phyloP scores from a whole-genome alignment of 2,329 filamentous ascomycete genomes.

The Lachnellula suecica region DNA sequence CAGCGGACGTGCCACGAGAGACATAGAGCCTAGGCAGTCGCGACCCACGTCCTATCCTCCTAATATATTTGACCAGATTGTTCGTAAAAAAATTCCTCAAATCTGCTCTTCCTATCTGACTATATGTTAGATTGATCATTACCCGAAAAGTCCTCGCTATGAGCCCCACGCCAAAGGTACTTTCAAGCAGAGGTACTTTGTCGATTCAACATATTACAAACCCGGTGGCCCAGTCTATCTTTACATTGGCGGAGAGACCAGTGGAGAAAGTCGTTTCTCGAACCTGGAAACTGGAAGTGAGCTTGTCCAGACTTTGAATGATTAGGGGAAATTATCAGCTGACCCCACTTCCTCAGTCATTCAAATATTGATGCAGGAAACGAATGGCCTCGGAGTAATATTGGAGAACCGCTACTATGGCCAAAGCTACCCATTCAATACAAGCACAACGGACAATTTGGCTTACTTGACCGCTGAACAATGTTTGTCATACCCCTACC shows the following conservation, averaged over 20 bases:
- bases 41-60: constrained; percentile 16
- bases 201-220: constrained; percentile 52
- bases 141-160: constrained; percentile 40
- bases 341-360: constrained; percentile 38
- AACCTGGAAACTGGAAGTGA: constrained; percentile 40
- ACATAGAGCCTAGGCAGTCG: constrained; percentile 5
- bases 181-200: constrained; percentile 55
- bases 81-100: constrained; percentile 10
- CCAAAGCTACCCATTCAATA: constrained; percentile 46
- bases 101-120: constrained; percentile 2
- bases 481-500: constrained; percentile 24
- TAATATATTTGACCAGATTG: constrained; percentile 20
- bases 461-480: constrained; percentile 50
- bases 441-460: constrained; percentile 48
- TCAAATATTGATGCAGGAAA: constrained; percentile 52
- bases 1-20: constrained; percentile 1
- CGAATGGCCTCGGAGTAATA: constrained; percentile 53
- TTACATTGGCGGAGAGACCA: constrained; percentile 47
- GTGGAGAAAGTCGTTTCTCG: constrained; percentile 37
- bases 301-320: constrained; percentile 10
- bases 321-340: constrained; percentile 30
- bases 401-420: constrained; percentile 53
- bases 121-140: constrained; percentile 43
- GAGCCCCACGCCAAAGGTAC: constrained; percentile 44
- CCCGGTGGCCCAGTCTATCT: constrained; percentile 51